These are phyloP conservation scores for Colletotrichum plurivorum DNA, from an alignment of 2,329 filamentous ascomycete species.

Conservation along the genomic window DNA sequence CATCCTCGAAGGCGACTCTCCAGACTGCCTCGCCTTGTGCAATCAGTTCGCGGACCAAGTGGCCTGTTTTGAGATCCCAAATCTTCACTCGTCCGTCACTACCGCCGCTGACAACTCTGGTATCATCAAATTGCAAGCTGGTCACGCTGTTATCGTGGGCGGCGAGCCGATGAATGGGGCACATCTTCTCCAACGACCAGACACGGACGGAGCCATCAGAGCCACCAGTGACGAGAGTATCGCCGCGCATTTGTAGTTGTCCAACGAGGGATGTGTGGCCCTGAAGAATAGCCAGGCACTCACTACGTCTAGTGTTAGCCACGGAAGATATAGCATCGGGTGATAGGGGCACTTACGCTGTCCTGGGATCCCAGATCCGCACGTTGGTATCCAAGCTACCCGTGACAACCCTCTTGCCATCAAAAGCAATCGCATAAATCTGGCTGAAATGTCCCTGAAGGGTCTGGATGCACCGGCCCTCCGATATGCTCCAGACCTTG, in stretches of 20 bases:
- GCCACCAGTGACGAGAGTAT: slow-evolving; percentile 95
- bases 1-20: slow-evolving; percentile 97
- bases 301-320: slow-evolving; percentile 60
- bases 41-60: slow-evolving; percentile 90
- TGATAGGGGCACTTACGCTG: slow-evolving; percentile 72
- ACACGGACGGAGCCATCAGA: slow-evolving; percentile 96
- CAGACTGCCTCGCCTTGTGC: slow-evolving; percentile 95
- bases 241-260: slow-evolving; percentile 94
- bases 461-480: slow-evolving; percentile 91
- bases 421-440: slow-evolving; percentile 98
- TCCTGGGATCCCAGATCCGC: slow-evolving; percentile 93
- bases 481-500: slow-evolving; percentile 97
- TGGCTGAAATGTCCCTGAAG: slow-evolving; percentile 97
- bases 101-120: slow-evolving; percentile 93
- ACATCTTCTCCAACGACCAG: slow-evolving; percentile 93
- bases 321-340: neutral
- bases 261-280: slow-evolving; percentile 97
- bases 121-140: slow-evolving; percentile 96
- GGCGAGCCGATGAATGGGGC: slow-evolving; percentile 92
- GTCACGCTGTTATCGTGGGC: slow-evolving; percentile 99
- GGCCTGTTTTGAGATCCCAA: slow-evolving; percentile 95
- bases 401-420: slow-evolving; percentile 92
- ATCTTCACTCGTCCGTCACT: slow-evolving; percentile 99
- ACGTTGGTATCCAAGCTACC: slow-evolving; percentile 97
- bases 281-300: slow-evolving; percentile 92